A percentile compares a stretch with the other conserved stretches of the same genome.
phyloP scores from a whole-genome alignment of 1,284 basidiomycete species.

The Kwoniella shivajii region DNA sequence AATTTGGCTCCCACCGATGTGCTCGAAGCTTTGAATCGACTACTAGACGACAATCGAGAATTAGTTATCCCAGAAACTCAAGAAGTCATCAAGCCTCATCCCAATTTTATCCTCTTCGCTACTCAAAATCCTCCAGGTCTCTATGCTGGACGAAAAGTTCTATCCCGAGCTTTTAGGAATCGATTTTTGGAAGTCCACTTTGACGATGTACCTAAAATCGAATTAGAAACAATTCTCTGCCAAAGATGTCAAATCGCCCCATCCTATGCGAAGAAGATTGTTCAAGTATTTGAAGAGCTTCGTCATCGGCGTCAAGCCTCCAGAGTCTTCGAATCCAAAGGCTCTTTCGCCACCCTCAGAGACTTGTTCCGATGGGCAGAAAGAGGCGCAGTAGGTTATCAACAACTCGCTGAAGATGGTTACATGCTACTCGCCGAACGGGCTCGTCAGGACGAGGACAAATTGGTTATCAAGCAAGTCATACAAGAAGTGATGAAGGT shows the following conservation, averaged over 20 bases:
- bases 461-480: slow-evolving; percentile 83
- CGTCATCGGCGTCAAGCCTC: slow-evolving; percentile 87
- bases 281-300: slow-evolving; percentile 88
- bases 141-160: slow-evolving; percentile 94
- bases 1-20: slow-evolving; percentile 98
- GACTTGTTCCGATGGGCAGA: slow-evolving; percentile 98
- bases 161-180: slow-evolving; percentile 95
- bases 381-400: slow-evolving; percentile 81
- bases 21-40: slow-evolving; percentile 92
- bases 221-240: slow-evolving; percentile 90
- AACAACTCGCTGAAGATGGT: slow-evolving; percentile 92
- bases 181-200: slow-evolving; percentile 99
- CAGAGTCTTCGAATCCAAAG: slow-evolving; percentile 95
- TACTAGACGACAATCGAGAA: slow-evolving; percentile 97
- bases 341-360: slow-evolving; percentile 93
- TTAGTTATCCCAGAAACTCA: slow-evolving; percentile 95
- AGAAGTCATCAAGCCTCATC: slow-evolving; percentile 90
- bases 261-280: slow-evolving; percentile 87
- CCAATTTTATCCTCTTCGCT: slow-evolving; percentile 96
- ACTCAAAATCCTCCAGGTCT: slow-evolving; percentile 97
- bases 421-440: slow-evolving; percentile 98
- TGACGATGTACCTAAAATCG: slow-evolving; percentile 91
- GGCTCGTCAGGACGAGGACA: slow-evolving; percentile 81
- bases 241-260: slow-evolving; percentile 88
- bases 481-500: slow-evolving; percentile 91